Percentiles rank a stretch among this genome's conserved stretches.
These are phyloP conservation scores for Alisma plantagoaquatica DNA, from an alignment of 106 monocot genomes.

Conservation along the genomic window DNA sequence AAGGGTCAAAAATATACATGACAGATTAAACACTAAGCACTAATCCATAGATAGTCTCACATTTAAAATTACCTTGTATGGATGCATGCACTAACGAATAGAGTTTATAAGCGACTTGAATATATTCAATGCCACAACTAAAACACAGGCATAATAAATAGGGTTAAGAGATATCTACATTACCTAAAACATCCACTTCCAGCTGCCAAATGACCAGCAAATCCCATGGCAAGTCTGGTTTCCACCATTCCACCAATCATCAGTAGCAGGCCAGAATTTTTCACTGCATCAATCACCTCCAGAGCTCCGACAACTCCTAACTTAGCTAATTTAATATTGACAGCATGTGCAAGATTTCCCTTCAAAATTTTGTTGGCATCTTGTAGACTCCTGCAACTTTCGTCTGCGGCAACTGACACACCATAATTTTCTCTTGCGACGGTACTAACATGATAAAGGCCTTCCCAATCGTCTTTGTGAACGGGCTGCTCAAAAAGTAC, in stretches of 20 bases:
- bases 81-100: no score
- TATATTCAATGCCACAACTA: no score
- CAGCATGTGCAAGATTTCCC: constrained; percentile 75
- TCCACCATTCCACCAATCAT: constrained; percentile 99
- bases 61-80: no score
- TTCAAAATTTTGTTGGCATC: constrained; percentile 78
- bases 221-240: constrained; percentile 93
- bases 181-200: constrained; percentile 92
- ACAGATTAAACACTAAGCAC: no score
- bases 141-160: no score
- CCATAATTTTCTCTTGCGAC: constrained; percentile 62
- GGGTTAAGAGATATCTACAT: not conserved
- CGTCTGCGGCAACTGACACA: constrained; percentile 86
- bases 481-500: constrained; percentile 92
- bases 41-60: no score
- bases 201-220: constrained; percentile 89
- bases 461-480: constrained; percentile 86
- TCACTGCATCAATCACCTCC: constrained; percentile 58
- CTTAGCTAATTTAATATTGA: constrained; percentile 92
- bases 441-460: constrained; percentile 47
- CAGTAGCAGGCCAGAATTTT: constrained; percentile 34
- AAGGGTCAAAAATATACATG: no score
- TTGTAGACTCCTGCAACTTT: constrained; percentile 78
- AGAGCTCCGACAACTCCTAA: constrained; percentile 74
- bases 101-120: no score